Conservation (phyloP, 805 yeast species). For the Spencermartinsiella europaea region DNA sequence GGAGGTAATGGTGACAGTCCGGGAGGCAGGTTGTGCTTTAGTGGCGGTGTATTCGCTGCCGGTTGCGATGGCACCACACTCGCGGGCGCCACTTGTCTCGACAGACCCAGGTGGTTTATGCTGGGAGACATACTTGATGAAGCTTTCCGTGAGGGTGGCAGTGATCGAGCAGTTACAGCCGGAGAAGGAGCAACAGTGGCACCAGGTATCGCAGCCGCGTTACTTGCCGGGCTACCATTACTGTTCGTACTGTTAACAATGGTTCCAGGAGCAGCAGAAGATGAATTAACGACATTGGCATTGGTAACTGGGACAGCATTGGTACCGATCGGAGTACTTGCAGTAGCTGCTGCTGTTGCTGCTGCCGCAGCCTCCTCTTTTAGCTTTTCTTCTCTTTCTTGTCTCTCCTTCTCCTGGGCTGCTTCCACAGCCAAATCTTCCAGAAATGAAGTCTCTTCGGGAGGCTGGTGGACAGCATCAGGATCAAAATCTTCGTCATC, state of each 20-base stretch:
- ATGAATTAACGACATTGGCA: conserved; percentile 18
- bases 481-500: conserved; percentile 43
- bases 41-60: neutral
- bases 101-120: conserved; percentile 1
- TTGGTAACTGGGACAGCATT: conserved; percentile 47
- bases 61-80: conserved; percentile 34
- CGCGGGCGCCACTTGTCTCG: neutral
- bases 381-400: conserved; percentile 26
- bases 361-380: neutral
- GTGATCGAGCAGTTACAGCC: conserved; percentile 16
- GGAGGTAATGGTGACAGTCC: conserved; percentile 22
- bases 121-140: conserved; percentile 11
- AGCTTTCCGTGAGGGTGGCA: conserved; percentile 17
- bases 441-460: conserved; percentile 29
- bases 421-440: conserved; percentile 35
- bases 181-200: conserved; percentile 16
- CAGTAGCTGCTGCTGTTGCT: conserved; percentile 20
- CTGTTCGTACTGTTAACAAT: conserved; percentile 18
- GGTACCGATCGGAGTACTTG: conserved; percentile 43
- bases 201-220: conserved; percentile 19
- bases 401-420: conserved; percentile 29
- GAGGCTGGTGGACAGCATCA: conserved; percentile 12
- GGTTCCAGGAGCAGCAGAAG: conserved; percentile 18
- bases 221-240: conserved; percentile 18
- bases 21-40: conserved; percentile 10